Evolutionary conservation across 495 filamentous ascomycete genomes (phyloP), one percentile per base, ranked within the genome.

Genomic region (Darksidea phi): DNA sequence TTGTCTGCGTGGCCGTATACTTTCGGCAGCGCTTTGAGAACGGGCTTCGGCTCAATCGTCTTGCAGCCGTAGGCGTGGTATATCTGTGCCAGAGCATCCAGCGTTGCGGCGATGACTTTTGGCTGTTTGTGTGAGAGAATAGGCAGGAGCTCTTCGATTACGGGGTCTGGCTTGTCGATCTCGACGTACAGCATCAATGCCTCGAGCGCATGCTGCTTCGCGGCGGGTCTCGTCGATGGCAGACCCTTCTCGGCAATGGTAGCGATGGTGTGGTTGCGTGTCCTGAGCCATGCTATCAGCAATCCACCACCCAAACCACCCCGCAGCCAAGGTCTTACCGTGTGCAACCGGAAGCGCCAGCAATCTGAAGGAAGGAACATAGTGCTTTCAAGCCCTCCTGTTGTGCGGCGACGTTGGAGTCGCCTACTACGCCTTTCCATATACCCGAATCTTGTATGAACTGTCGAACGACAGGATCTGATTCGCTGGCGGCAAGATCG

Each of bases 341-440:
- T 62, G 86, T 82, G 71, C 89, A 93, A 41, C 85, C 84, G 68
- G 92, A 86, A 37, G 76, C 74, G 32, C 93, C 91, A 54, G 89
- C 89, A 67, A 87, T 96, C 71, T 96, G 89, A 59, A 97, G 78
- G 70, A 96, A 97, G 0, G 90, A 82, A 73, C 92, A 95, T 66
- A 94, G 84, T 46, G 91, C 84, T 34, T 81, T 85, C 45, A 99
- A 82, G 62, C 90, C 94, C 57, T 99, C 94, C 72, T 93, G 87
- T 70, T 99, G 94, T 54, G 94, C 94, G 8, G 95, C 94, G 53
- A 99, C 95, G 70, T 99, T 97, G 26, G 94, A 97, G 74, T 99
- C 94, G 50, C 87, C 85, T 5, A 91, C 92, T 0, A 91, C 94
- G 26, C 86, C 87, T 74, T 96, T 96, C 93, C 90, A 96, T 63